These are phyloP conservation scores for Luffa aegyptiaca DNA, from an alignment of 306 rosid genomes.

Conservation along the genomic window DNA sequence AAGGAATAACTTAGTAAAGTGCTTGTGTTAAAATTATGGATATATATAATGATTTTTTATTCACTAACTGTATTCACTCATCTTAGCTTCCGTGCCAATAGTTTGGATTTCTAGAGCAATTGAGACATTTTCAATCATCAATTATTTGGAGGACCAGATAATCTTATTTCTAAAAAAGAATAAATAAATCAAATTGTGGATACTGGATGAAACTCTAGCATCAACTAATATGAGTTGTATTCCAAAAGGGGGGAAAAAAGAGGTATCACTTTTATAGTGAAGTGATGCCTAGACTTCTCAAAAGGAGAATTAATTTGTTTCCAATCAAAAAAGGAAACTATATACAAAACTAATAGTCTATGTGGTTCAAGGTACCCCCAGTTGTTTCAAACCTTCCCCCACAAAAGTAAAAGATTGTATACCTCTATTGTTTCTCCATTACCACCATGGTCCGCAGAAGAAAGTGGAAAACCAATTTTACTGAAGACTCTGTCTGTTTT, in stretches of 20 bases:
- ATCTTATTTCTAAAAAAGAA: not conserved
- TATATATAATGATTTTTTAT: not conserved
- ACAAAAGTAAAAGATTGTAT: conserved; percentile 11
- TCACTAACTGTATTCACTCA: not conserved
- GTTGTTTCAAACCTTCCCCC: not conserved
- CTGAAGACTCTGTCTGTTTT: conserved; percentile 24
- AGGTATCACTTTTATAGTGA: not conserved
- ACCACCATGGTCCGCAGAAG: conserved; percentile 19
- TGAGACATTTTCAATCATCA: not conserved
- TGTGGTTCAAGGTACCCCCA: not conserved
- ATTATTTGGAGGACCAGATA: not conserved
- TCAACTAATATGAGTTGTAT: not conserved
- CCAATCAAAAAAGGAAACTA: not conserved
- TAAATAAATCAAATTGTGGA: too few species aligned
- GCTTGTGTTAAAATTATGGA: not conserved
- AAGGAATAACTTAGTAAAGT: not conserved
- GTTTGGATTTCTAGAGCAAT: not conserved
- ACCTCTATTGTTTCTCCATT: conserved; percentile 41
- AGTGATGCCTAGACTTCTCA: not conserved
- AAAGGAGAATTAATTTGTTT: not conserved
- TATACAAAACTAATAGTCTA: not conserved
- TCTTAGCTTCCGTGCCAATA: not conserved
- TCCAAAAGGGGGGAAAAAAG: not conserved
- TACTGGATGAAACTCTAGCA: not conserved
- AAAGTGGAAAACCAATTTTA: conserved; percentile 24